A percentile compares a stretch with the other conserved stretches of the same genome.
Evolutionary conservation across 768 basidiomycete species (phyloP).

Genomic region (Fibroporia radiculosa): DNA sequence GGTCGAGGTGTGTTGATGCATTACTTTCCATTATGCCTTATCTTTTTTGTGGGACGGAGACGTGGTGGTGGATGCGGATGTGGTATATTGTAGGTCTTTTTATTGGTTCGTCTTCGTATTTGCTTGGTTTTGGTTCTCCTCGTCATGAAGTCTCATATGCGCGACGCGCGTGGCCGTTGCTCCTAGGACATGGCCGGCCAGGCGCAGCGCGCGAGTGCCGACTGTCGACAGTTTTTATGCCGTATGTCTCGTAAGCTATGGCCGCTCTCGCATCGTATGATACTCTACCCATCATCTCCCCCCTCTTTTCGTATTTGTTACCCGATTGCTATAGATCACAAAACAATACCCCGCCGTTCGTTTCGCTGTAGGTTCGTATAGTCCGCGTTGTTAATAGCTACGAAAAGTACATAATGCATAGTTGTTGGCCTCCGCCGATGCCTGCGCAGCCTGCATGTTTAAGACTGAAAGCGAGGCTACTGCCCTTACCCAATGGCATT

Average conservation of each 20-base stretch:
- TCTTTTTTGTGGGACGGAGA: not conserved
- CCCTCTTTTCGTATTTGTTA: not conserved
- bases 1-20: constrained; percentile 52
- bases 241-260: not conserved
- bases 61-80: not conserved
- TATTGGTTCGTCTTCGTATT: not conserved
- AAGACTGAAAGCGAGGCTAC: too few species aligned
- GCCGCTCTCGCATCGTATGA: not conserved
- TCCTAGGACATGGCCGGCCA: not conserved
- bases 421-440: too few species aligned
- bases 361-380: not conserved
- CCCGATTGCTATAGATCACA: not conserved
- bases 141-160: not conserved
- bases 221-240: not conserved
- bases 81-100: not conserved
- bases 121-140: not conserved
- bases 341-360: not conserved
- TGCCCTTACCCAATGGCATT: too few species aligned
- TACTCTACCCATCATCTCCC: not conserved
- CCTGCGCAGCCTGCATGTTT: too few species aligned
- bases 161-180: not conserved
- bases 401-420: constrained; percentile 1
- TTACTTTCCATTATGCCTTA: not conserved
- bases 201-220: not conserved
- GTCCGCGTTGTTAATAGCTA: not conserved